These are phyloP conservation scores for Papilionanthe hybrid DNA, from an alignment of 116 monocot species.

Conservation along the genomic window DNA sequence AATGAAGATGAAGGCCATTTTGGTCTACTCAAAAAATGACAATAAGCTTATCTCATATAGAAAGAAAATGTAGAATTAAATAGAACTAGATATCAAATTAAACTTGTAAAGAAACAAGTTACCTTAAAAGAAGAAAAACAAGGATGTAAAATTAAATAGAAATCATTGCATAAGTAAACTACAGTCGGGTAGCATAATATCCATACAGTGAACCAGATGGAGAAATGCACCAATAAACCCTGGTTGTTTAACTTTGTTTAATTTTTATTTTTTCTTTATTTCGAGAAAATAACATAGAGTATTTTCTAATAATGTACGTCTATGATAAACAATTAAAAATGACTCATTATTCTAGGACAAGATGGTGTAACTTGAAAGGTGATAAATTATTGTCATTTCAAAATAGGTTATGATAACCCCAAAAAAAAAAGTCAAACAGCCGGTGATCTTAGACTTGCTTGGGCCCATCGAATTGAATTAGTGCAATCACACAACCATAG, in stretches of 20 bases:
- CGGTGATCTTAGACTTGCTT: neutral
- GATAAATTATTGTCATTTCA: no score
- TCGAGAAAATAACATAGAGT: neutral
- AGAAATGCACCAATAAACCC: neutral
- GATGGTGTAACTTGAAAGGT: no score
- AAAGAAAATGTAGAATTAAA: neutral
- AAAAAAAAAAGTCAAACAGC: neutral
- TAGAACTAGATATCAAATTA: neutral
- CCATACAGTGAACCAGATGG: neutral
- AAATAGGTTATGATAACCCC: neutral
- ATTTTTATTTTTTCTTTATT: neutral
- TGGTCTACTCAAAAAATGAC: conserved; percentile 44
- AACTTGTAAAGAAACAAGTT: neutral
- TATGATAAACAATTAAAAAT: no score
- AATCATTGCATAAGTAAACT: neutral
- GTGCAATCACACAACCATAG: neutral
- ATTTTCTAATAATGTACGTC: no score
- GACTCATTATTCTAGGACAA: no score
- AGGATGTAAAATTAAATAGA: neutral
- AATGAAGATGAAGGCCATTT: conserved; percentile 99
- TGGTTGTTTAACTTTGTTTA: neutral
- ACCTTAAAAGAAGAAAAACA: neutral
- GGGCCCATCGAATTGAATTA: neutral
- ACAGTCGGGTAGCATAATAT: neutral
- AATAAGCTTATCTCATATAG: neutral